Base-by-base conservation (phyloP, 305 asterid genomes). In the Rubia tinctorum region DNA sequence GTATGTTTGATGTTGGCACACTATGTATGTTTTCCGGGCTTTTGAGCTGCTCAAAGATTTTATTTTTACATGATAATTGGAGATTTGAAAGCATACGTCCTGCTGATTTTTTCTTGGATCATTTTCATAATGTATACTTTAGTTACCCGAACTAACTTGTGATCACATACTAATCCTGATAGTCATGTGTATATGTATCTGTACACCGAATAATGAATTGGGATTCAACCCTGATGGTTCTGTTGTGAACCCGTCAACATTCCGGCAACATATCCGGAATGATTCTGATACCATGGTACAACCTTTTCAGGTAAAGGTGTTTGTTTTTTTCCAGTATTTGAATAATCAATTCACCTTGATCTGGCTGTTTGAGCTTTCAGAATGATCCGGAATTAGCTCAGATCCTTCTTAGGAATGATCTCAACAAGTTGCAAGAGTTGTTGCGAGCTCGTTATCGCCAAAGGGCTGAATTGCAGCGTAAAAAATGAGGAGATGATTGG, bases 371-470 rank as follows among this genome's bases (percentile, higher is more conserved):
- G 68, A 73, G 73, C 78, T 80, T 76, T 76, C 79, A 94, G 99
- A 90, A 80, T 71, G 97, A 94, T 84, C 99, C 97, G 66, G 97
- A 94, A 84, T 81, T 94, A 71, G 99, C 97, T 79, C 99, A 90
- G 88, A 87, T 82, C 79, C 67, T 92, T 86, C 93, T 94, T 71
- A 98, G 98, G 67, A 91, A 91, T 81, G 98, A 94, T 83, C 83
- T 89, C 77, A 85, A 90, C 77, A 87, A 64, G 85, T 81, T 94
- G 84, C 99, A 94, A 86, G 99, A 87, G 39, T 77, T 89, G 71
- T 85, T 92, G 75, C 96, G 99, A 8, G 53, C 61, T 37, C 97
- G 97, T 47, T 72, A 89, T 86, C 90, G 82, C 71, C 96, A 90
- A 61, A 87, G 86, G 79, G 74, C 90, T 79, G 96, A 82, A 75